phyloP scores from a whole-genome alignment of 1,139 yeast species.

The Hansenula sp. region DNA sequence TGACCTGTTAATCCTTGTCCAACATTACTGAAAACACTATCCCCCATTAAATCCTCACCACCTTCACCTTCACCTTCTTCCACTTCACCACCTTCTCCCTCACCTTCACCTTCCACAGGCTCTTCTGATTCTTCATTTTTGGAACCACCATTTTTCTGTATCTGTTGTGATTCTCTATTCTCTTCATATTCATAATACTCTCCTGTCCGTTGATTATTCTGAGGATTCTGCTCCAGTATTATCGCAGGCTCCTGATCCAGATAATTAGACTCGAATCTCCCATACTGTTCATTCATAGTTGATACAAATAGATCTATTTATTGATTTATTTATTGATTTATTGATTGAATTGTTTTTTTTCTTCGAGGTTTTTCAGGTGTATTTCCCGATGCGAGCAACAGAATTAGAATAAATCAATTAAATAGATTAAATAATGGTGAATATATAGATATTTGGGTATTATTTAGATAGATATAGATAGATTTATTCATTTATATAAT shows the following conservation, averaged over 20 bases:
- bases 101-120: neutral
- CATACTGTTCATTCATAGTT: conserved; percentile 4
- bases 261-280: conserved; percentile 1
- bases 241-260: conserved; percentile 4
- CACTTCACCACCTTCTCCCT: neutral
- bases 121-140: neutral
- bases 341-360: too few relatives aligned
- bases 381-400: too few relatives aligned
- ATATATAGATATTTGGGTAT: too few relatives aligned
- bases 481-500: too few relatives aligned
- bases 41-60: conserved; percentile 35
- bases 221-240: conserved; percentile 4
- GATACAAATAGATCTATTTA: too few relatives aligned
- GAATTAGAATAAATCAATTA: too few relatives aligned
- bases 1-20: conserved; percentile 88
- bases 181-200: neutral
- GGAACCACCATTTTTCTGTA: too few relatives aligned
- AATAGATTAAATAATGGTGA: too few relatives aligned
- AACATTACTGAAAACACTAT: conserved; percentile 83
- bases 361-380: neutral
- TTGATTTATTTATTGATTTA: too few relatives aligned
- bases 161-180: conserved; percentile 5
- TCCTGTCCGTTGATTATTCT: neutral
- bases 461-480: too few relatives aligned
- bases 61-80: conserved; percentile 20